Conservation (phyloP, 768 basidiomycete genomes). For the Lentinus brumalis region DNA sequence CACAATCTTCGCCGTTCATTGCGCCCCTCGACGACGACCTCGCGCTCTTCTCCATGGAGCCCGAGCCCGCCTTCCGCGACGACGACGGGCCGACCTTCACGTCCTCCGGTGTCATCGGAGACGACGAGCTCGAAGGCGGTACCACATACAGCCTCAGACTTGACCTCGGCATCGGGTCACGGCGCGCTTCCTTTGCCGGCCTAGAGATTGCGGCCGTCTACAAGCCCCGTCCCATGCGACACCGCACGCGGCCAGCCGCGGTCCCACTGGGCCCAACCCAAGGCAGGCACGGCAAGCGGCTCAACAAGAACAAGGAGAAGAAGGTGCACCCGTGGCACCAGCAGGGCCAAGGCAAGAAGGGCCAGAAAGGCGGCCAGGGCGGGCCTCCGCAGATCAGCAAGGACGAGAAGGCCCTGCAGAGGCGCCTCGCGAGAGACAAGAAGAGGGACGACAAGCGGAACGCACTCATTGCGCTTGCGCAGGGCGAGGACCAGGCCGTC, state of each 20-base stretch:
- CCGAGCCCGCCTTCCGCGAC: constrained; percentile 37
- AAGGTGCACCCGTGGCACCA: constrained; percentile 27
- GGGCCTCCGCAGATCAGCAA: constrained; percentile 19
- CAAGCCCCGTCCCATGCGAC: constrained; percentile 70
- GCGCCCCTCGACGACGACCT: constrained; percentile 33
- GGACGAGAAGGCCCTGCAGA: constrained; percentile 37
- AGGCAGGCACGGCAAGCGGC: constrained; percentile 29
- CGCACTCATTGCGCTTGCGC: constrained; percentile 24
- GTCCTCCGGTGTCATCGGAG: constrained; percentile 7
- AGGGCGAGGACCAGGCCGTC: not conserved
- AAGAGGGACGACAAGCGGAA: constrained; percentile 48
- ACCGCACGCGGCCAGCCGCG: constrained; percentile 34
- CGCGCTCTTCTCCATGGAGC: constrained; percentile 51
- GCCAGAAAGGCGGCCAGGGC: not conserved
- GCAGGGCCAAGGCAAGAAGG: not conserved
- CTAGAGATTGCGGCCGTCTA: constrained; percentile 73
- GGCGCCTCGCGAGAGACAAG: constrained; percentile 52
- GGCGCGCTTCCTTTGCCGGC: constrained; percentile 43
- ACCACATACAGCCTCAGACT: not conserved
- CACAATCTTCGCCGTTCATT: constrained; percentile 27
- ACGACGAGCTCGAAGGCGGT: constrained; percentile 9
- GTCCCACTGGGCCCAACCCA: constrained; percentile 5
- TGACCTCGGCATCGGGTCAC: not conserved
- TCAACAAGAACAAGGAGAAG: constrained; percentile 26
- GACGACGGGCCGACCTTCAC: constrained; percentile 19